Conservation (phyloP, 306 rosid species). For the Sesbania bispinosa region DNA sequence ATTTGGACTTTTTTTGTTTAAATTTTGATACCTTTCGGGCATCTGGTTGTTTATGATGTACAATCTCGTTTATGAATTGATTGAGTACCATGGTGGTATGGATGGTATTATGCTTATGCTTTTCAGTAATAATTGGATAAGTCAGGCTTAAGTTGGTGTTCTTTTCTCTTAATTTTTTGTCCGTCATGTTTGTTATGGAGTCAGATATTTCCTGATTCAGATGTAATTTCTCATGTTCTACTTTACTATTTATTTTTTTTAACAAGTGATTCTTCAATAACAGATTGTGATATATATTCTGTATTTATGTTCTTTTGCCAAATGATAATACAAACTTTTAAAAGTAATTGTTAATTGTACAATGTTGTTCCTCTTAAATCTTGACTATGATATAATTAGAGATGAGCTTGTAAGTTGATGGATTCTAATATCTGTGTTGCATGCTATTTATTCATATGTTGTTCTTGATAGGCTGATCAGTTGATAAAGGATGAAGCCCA, state of each 20-base stretch:
- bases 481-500: conserved; percentile 70
- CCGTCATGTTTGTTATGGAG: not conserved
- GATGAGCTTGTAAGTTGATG: not conserved
- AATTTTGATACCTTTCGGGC: too few species aligned
- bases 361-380: not conserved
- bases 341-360: not conserved
- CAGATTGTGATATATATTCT: not conserved
- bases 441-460: conserved; percentile 16
- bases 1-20: not conserved
- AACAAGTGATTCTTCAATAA: not conserved
- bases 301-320: not conserved
- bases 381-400: not conserved
- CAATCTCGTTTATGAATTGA: not conserved
- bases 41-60: not conserved
- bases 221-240: not conserved
- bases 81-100: not conserved
- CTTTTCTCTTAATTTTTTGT: not conserved
- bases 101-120: too few species aligned
- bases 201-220: not conserved
- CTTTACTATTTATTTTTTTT: not conserved
- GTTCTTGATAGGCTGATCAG: conserved; percentile 63
- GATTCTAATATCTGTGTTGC: not conserved
- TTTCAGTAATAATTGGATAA: not conserved
- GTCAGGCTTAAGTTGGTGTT: not conserved
- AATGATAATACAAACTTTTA: not conserved